A percentile compares a stretch with the other conserved stretches of the same genome.
Conservation (phyloP, 805 yeast genomes). For the Sugiyamaella floridensis region DNA sequence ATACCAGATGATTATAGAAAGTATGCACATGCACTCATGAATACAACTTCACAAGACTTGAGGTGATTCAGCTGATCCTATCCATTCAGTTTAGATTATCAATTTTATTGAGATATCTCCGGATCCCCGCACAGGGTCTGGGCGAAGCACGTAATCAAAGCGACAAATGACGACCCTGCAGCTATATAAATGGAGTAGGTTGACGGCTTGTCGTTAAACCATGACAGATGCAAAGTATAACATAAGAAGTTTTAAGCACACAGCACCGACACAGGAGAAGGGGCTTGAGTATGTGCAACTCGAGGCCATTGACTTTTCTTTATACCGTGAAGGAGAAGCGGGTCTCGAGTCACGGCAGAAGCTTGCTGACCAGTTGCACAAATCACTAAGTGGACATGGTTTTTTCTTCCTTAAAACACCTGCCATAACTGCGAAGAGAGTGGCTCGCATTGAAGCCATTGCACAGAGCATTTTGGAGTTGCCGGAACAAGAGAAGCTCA, state of each 20-base stretch:
- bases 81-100: too few species aligned
- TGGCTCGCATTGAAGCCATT: conserved; percentile 35
- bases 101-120: neutral
- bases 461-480: conserved; percentile 38
- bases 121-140: neutral
- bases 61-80: too few species aligned
- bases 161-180: neutral
- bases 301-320: conserved; percentile 34
- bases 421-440: conserved; percentile 32
- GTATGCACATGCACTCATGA: too few species aligned
- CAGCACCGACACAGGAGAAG: conserved; percentile 20
- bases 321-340: conserved; percentile 35
- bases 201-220: neutral
- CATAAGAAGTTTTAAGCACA: conserved; percentile 30
- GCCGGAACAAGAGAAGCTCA: conserved; percentile 35
- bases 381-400: conserved; percentile 38
- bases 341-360: conserved; percentile 27
- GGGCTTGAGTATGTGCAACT: conserved; percentile 26
- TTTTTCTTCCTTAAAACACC: conserved; percentile 40
- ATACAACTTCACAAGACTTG: too few species aligned
- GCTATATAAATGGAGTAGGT: neutral
- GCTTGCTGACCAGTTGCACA: conserved; percentile 36
- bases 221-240: conserved; percentile 25
- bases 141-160: neutral
- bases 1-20: too few species aligned